Evolutionary conservation across 345 rosid genomes (phyloP).

Genomic region (Litchi chinensis): DNA sequence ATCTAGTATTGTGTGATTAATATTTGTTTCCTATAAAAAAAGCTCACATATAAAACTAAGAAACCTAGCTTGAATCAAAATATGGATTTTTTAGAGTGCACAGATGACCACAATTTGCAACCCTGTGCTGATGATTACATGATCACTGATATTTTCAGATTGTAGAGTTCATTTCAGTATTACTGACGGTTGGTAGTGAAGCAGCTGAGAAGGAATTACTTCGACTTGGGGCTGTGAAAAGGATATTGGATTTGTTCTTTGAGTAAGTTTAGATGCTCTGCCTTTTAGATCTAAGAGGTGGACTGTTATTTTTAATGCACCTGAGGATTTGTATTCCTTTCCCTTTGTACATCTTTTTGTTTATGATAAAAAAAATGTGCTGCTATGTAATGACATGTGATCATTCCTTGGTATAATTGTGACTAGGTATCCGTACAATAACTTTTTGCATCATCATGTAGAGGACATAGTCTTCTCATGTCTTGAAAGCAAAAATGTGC

Average conservation of each 20-base stretch:
- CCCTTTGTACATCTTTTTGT: neutral
- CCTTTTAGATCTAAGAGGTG: neutral
- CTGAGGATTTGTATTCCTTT: neutral
- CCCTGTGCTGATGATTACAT: conserved; percentile 10
- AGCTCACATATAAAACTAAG: neutral
- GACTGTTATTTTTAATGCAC: neutral
- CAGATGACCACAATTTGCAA: neutral
- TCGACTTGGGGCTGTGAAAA: conserved; percentile 66
- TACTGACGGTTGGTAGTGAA: conserved; percentile 77
- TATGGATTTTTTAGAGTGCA: neutral
- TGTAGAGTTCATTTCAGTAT: conserved; percentile 88
- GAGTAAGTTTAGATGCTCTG: conserved; percentile 58
- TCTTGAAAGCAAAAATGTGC: conserved; percentile 72
- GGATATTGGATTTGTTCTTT: conserved; percentile 76
- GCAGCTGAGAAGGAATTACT: conserved; percentile 86
- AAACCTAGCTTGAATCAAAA: conserved; percentile 3
- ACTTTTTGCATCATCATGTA: conserved; percentile 89
- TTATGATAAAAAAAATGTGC: conserved; percentile 5
- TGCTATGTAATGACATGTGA: neutral
- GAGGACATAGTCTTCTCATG: conserved; percentile 80
- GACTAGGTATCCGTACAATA: conserved; percentile 87
- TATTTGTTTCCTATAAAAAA: neutral
- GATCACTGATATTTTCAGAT: conserved; percentile 49
- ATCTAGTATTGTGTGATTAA: conserved; percentile 6
- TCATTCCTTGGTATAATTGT: conserved; percentile 31